phyloP scores from a whole-genome alignment of 2,329 filamentous ascomycete species.

The Penicillium sclerotigenum region DNA sequence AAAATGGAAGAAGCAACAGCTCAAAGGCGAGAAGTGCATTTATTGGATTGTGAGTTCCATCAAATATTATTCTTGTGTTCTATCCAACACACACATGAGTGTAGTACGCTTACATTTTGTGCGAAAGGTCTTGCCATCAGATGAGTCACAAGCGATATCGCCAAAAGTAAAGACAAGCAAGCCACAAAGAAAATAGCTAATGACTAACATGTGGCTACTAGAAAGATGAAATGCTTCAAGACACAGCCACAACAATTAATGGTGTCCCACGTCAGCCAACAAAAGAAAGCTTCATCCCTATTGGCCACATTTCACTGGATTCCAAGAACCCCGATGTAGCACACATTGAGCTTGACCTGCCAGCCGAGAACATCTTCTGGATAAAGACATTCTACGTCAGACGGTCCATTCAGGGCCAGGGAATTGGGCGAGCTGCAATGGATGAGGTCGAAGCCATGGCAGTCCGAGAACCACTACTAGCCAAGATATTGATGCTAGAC shows the following conservation, averaged over 20 bases:
- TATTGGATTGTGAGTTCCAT: slow-evolving; percentile 22
- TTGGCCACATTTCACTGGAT: slow-evolving; percentile 24
- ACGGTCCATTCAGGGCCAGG: slow-evolving; percentile 13
- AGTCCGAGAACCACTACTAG: slow-evolving; percentile 12
- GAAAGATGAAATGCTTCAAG: slow-evolving; percentile 6
- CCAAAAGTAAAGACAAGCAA: neutral
- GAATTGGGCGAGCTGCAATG: slow-evolving; percentile 22
- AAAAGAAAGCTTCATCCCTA: slow-evolving; percentile 11
- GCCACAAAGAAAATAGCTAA: neutral
- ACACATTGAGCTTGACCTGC: slow-evolving; percentile 9
- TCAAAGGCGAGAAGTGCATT: slow-evolving; percentile 18
- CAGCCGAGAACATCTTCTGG: slow-evolving; percentile 15
- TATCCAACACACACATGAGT: neutral
- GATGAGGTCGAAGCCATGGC: slow-evolving; percentile 22
- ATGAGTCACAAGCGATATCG: slow-evolving; percentile 6
- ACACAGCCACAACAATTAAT: slow-evolving; percentile 19
- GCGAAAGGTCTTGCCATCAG: slow-evolving; percentile 1
- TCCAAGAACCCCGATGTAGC: slow-evolving; percentile 12
- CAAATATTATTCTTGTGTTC: neutral
- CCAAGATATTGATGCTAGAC: slow-evolving; percentile 20
- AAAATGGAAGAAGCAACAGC: slow-evolving; percentile 15
- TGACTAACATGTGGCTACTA: neutral
- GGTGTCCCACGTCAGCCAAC: slow-evolving; percentile 12
- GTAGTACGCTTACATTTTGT: neutral
- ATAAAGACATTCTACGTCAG: slow-evolving; percentile 21